Evolutionary conservation across 2,329 filamentous ascomycete genomes (phyloP).

Genomic region (Pseudogymnoascus sp.): DNA sequence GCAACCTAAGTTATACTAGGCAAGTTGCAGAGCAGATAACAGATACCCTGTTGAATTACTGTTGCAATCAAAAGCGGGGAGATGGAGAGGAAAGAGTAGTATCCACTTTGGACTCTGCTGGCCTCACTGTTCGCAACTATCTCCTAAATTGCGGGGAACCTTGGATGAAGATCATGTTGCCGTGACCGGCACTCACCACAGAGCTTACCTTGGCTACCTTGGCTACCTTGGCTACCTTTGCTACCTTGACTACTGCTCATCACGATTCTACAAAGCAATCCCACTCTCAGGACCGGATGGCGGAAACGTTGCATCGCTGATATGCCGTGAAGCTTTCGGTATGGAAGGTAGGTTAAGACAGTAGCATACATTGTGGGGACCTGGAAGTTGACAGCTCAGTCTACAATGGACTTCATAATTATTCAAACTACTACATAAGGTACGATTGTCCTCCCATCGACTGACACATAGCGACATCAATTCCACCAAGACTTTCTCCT

Average conservation of each 20-base stretch:
- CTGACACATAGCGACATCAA: not conserved
- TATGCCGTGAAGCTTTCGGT: not conserved
- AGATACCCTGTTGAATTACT: not conserved
- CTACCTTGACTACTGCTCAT: not conserved
- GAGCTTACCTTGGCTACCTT: not conserved
- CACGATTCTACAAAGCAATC: not conserved
- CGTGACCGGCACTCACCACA: not conserved
- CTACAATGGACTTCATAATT: not conserved
- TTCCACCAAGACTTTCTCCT: not conserved
- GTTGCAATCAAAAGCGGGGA: not conserved
- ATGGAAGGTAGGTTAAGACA: not conserved
- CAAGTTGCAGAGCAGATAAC: not conserved
- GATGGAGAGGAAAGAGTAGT: not conserved
- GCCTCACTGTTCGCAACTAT: not conserved
- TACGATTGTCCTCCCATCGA: not conserved
- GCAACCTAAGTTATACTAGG: not conserved
- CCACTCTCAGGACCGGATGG: not conserved
- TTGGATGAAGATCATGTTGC: not conserved
- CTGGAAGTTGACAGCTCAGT: not conserved
- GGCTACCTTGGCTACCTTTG: not conserved
- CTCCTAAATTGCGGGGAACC: not conserved
- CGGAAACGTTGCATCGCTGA: not conserved
- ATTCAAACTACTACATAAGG: not conserved
- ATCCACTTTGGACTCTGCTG: not conserved
- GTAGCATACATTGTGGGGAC: not conserved